These are phyloP conservation scores for Alternaria ethzedia DNA, from an alignment of 2,329 filamentous ascomycete species.

Conservation along the genomic window DNA sequence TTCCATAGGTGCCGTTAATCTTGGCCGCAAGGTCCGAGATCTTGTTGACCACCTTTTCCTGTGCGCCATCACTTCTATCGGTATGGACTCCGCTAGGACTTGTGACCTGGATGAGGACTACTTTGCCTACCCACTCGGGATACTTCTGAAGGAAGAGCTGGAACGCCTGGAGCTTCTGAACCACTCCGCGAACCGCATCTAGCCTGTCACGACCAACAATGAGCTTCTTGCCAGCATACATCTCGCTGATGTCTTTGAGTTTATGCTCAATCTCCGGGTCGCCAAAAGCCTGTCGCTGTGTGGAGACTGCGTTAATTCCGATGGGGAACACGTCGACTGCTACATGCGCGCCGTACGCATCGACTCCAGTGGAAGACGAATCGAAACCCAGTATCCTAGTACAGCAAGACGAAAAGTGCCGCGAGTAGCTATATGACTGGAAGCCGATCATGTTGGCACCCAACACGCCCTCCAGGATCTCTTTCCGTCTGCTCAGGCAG, in stretches of 20 bases:
- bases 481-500: slow-evolving; percentile 85
- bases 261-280: slow-evolving; percentile 73
- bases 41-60: slow-evolving; percentile 83
- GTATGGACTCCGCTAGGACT: slow-evolving; percentile 83
- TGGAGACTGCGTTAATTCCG: slow-evolving; percentile 85
- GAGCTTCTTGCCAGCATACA: slow-evolving; percentile 90
- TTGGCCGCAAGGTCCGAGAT: slow-evolving; percentile 89
- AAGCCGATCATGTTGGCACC: slow-evolving; percentile 94
- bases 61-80: slow-evolving; percentile 70
- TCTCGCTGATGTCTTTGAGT: slow-evolving; percentile 71
- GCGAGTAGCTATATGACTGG: slow-evolving; percentile 93
- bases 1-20: slow-evolving; percentile 91
- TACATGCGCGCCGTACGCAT: slow-evolving; percentile 86
- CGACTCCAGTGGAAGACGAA: slow-evolving; percentile 82
- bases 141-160: slow-evolving; percentile 89
- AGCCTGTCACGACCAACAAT: slow-evolving; percentile 95
- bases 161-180: slow-evolving; percentile 95
- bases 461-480: slow-evolving; percentile 86
- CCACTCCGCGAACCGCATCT: slow-evolving; percentile 88
- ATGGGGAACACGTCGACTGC: slow-evolving; percentile 94
- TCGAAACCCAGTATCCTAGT: slow-evolving; percentile 90
- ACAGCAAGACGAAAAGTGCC: slow-evolving; percentile 94
- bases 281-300: slow-evolving; percentile 76
- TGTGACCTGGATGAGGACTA: slow-evolving; percentile 93
- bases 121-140: slow-evolving; percentile 89